These are phyloP conservation scores for Lipomyces japonicus DNA, from an alignment of 805 yeast genomes.

Conservation along the genomic window DNA sequence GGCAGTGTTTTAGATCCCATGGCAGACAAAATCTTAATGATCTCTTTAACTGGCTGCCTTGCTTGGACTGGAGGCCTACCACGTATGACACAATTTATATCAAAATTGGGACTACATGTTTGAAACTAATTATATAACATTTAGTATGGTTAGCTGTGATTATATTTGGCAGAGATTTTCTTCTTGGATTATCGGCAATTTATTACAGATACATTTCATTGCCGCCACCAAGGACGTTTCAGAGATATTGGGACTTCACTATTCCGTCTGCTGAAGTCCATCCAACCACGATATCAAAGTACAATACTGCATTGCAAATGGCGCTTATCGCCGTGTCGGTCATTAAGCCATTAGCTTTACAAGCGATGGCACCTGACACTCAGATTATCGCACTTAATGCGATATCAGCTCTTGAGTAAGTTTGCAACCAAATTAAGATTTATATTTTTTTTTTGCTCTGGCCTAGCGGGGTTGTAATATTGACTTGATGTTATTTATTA, in stretches of 20 bases:
- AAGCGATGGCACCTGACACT: slow-evolving; percentile 37
- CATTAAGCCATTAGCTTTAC: slow-evolving; percentile 49
- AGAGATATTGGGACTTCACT: slow-evolving; percentile 71
- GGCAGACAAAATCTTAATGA: slow-evolving; percentile 91
- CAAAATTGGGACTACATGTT: neutral
- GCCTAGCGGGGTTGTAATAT: too few species aligned
- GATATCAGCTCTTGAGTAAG: slow-evolving; percentile 26
- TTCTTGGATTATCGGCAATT: slow-evolving; percentile 67
- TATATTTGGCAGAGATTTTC: slow-evolving; percentile 79
- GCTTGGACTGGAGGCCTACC: slow-evolving; percentile 72
- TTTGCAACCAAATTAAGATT: neutral
- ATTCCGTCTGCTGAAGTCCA: slow-evolving; percentile 80
- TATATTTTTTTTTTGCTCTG: neutral
- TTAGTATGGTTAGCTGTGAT: slow-evolving; percentile 53
- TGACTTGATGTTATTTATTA: slow-evolving; percentile 38
- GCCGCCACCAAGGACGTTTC: slow-evolving; percentile 70
- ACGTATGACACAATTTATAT: slow-evolving; percentile 10
- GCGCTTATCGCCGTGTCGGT: slow-evolving; percentile 68
- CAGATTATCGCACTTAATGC: slow-evolving; percentile 32
- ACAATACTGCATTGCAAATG: slow-evolving; percentile 92
- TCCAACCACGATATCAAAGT: slow-evolving; percentile 62
- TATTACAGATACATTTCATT: slow-evolving; percentile 68
- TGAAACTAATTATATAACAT: neutral
- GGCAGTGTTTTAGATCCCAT: slow-evolving; percentile 93
- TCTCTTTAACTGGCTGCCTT: slow-evolving; percentile 73